Evolutionary conservation across 768 basidiomycete genomes (phyloP), one percentile per base, ranked within the genome.

Genomic region (Suillus luteus): DNA sequence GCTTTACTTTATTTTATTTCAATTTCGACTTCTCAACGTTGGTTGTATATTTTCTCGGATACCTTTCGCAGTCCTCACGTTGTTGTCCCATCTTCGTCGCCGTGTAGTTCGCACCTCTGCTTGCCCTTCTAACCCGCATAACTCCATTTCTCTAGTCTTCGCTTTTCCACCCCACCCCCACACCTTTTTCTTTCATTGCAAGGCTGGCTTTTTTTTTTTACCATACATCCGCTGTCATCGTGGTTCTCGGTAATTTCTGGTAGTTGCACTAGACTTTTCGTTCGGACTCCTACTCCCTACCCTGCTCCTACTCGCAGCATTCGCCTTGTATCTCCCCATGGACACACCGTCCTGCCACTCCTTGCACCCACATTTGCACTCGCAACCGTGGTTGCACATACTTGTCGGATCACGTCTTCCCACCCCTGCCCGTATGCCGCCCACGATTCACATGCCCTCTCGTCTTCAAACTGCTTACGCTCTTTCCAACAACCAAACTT

Each of bases 1-100:
- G 73, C 71, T 63, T 64, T 68, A 63, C 66, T 73, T 73, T 72
- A 76, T 75, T 75, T 70, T 77, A 75, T 77, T 76, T 73, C 60
- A 67, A 64, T 62, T 65, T 70, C 70, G 67, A 66, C 10, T 72
- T 76, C 74, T 76, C 75, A 77, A 68, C 64, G 69, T 63, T 69
- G 72, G 69, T 76, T 64, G 69, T 74, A 65, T 66, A 44, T 69
- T 66, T 62, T 61, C 73, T 76, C 75, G 75, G 75, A 77, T 76
- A 76, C 75, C 73, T 76, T 63, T 58, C 59, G 63, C 70, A 69
- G 70, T 68, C 59, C 55, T 51, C 27, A 46, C 31, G 68, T 62
- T 76, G 72, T 73, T 73, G 71, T 77, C 70, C 68, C 68, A 58
- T 62, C 65, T 67, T 61, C 68, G 62, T 67, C 68, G 70, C 68